Evolutionary conservation across 73 alveolate species (phyloP), one percentile per base, ranked within the genome.

Genomic region (Paramecium pentaurelia): DNA sequence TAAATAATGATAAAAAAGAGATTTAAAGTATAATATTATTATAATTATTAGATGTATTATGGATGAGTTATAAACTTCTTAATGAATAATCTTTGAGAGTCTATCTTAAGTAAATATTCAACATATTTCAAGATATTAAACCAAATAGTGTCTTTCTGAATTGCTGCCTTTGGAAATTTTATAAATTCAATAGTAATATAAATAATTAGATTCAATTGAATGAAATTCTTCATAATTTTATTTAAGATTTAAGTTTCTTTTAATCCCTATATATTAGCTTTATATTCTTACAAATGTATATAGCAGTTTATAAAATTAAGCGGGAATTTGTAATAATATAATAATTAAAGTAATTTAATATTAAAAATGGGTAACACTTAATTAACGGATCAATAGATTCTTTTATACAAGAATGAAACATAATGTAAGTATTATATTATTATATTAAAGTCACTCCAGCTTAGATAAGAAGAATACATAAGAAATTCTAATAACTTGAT

Each of bases 351-450:
- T 12, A 28, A 32, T 28, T 34, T 32, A 32, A 32, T 32, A 64
- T 73, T 37, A 73, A 73, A 27, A 16, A 73, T 73, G 87, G 87
- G 87, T 37, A 73, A 73, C 18, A 34, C 60, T 32, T 73, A 73
- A 73, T 73, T 73, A 73, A 73, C 87, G 58, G 87, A 73, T 40
- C 60, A 73, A 73, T 73, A 73, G 47, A 73, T 73, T 37, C 87
- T 73, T 37, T 44, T 73, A 73, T 73, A 37, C 64, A 73, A 73
- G 38, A 73, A 73, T 73, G 87, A 73, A 73, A 73, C 87, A 34
- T 40, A 73, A 73, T 73, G 87, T 73, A 73, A 2, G 8, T 30
- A 3, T 4, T 40, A 4, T 73, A 73, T 73, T 73, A 34, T 12
- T 10, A 36, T 73, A 38, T 12, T 6, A 27, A 68, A 73, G 87